Evolutionary conservation across 306 rosid genomes (phyloP).

Genomic region (Casuarina glauca): DNA sequence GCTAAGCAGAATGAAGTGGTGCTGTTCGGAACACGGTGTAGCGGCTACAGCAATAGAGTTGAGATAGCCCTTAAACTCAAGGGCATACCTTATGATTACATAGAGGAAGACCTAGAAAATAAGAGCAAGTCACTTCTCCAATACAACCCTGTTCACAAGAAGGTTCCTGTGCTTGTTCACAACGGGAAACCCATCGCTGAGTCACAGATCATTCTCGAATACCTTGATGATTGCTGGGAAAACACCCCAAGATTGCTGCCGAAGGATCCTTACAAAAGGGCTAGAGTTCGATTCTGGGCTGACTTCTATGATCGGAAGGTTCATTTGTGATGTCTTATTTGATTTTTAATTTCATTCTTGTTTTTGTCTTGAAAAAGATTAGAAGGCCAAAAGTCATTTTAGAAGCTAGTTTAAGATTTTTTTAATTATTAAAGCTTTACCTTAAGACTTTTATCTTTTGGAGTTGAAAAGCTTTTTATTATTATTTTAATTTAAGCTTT

Average conservation of each 20-base stretch:
- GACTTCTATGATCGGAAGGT: constrained; percentile 33
- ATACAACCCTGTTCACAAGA: constrained; percentile 40
- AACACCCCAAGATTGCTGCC: constrained; percentile 37
- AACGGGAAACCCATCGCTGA: constrained; percentile 36
- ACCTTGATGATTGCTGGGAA: constrained; percentile 43
- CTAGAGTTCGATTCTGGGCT: constrained; percentile 46
- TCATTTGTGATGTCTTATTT: background rate
- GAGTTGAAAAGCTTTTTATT: too few relatives aligned
- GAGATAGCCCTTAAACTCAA: constrained; percentile 43
- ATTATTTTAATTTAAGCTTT: too few relatives aligned
- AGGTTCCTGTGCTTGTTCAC: constrained; percentile 45
- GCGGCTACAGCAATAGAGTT: constrained; percentile 28
- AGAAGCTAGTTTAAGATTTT: too few relatives aligned
- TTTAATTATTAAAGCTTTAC: too few relatives aligned
- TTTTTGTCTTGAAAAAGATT: too few relatives aligned
- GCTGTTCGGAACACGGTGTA: constrained; percentile 33
- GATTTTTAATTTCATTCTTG: background rate
- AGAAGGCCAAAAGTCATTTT: too few relatives aligned
- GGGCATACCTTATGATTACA: constrained; percentile 41
- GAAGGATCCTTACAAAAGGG: constrained; percentile 36
- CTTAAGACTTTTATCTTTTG: too few relatives aligned
- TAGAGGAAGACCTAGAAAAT: constrained; percentile 39
- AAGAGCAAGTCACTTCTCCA: constrained; percentile 40
- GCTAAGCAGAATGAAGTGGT: constrained; percentile 33
- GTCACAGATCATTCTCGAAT: constrained; percentile 45